Evolutionary conservation across 2,329 filamentous ascomycete genomes (phyloP), one percentile per base, ranked within the genome.

Genomic region (Claviceps africana): DNA sequence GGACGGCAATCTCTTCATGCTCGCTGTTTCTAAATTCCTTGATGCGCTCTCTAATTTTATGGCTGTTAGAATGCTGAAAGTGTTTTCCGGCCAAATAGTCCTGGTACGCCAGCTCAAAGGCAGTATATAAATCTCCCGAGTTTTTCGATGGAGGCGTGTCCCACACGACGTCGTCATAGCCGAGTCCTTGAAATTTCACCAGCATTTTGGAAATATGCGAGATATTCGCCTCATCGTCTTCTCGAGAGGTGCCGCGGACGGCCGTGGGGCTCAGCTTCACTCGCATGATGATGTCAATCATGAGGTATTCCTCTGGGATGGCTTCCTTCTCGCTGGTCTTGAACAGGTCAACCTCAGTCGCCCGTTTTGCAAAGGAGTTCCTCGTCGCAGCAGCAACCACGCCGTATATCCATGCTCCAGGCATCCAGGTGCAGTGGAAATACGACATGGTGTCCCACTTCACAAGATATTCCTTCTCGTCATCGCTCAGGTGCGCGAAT

Each of bases 111-210:
- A 77, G 74, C 52, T 83, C 75, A 62, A 95, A 98, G 52, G 93
- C 86, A 3, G 76, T 73, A 79, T 89, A 96, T 40, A 85, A 74
- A 28, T 82, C 78, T 11, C 65, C 67, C 13, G 77, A 78, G 53
- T 86, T 79, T 31, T 79, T 74, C 2, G 73, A 68, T 0, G 91
- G 91, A 0, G 89, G 88, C 2, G 78, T 75, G 59, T 95, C 90
- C 91, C 91, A 96, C 0, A 95, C 89, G 1, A 82, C 79, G 54
- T 96, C 89, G 56, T 95, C 88, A 62, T 98, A 97, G 5, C 83
- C 78, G 8, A 98, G 77, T 13, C 93, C 93, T 66, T 94, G 88
- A 66, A 90, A 97, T 65, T 98, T 98, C 69, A 95, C 86, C 48
- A 84, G 78, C 0, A 88, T 83, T 59, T 82, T 77, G 48, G 81